These are phyloP conservation scores for Periconia digitata DNA, from an alignment of 2,329 filamentous ascomycete species.

Conservation along the genomic window DNA sequence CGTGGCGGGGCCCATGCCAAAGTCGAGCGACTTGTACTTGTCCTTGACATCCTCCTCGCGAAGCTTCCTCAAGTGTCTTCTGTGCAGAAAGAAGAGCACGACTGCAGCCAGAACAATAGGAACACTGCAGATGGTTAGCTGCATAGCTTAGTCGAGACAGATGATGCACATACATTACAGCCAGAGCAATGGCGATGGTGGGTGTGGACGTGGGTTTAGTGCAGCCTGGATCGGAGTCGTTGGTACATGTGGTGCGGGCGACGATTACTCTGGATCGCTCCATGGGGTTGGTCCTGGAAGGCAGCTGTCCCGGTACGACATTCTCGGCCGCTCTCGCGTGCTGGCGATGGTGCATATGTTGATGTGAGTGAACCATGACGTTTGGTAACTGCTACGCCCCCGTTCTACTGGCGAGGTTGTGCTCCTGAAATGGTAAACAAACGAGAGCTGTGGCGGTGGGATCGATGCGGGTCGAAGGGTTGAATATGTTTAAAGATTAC, in stretches of 20 bases:
- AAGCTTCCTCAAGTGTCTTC: slow-evolving; percentile 72
- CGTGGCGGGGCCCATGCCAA: slow-evolving; percentile 68
- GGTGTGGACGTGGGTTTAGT: slow-evolving; percentile 38
- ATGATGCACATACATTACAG: slow-evolving; percentile 31
- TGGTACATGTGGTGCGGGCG: slow-evolving; percentile 33
- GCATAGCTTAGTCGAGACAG: neutral
- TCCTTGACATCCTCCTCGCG: slow-evolving; percentile 79
- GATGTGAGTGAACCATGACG: slow-evolving; percentile 34
- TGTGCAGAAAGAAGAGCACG: slow-evolving; percentile 75
- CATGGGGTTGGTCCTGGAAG: slow-evolving; percentile 25
- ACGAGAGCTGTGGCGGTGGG: slow-evolving; percentile 9
- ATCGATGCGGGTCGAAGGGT: slow-evolving; percentile 6
- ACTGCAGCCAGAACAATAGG: slow-evolving; percentile 68
- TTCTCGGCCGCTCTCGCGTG: slow-evolving; percentile 26
- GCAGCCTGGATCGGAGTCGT: slow-evolving; percentile 37
- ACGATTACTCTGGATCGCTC: slow-evolving; percentile 31
- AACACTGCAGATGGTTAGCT: slow-evolving; percentile 59
- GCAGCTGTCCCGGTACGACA: slow-evolving; percentile 12
- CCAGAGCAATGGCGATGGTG: slow-evolving; percentile 36
- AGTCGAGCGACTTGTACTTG: slow-evolving; percentile 89
- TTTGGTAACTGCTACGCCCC: slow-evolving; percentile 13
- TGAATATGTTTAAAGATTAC: slow-evolving; percentile 29
- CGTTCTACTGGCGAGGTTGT: neutral
- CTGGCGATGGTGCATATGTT: slow-evolving; percentile 33
- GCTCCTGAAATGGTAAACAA: slow-evolving; percentile 17